Conservation (phyloP, 768 basidiomycete genomes). For the Cubamyces sp. region DNA sequence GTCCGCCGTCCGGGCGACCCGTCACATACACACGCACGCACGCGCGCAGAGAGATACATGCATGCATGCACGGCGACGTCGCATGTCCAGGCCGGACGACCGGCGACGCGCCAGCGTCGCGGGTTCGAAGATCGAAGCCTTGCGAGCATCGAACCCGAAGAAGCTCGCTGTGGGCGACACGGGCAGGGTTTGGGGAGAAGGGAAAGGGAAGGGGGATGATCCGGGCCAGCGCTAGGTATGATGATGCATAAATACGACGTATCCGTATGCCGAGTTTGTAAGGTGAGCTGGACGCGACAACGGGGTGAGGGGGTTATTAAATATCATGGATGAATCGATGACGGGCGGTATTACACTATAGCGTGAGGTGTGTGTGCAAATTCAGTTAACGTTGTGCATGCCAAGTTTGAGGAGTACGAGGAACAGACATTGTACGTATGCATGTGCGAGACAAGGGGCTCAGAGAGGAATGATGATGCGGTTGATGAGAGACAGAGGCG, state of each 20-base stretch:
- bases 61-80: conserved; percentile 4
- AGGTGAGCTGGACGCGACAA: background rate
- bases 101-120: background rate
- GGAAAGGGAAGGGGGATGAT: background rate
- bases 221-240: too few species aligned
- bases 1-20: too few species aligned
- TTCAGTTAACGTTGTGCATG: conserved; percentile 10
- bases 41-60: background rate
- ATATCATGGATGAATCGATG: conserved; percentile 5
- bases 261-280: too few species aligned
- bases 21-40: background rate
- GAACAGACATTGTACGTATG: background rate
- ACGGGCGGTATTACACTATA: conserved; percentile 1
- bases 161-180: background rate
- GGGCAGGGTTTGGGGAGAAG: background rate
- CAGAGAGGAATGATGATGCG: too few species aligned
- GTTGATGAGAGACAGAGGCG: background rate
- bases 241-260: too few species aligned
- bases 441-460: conserved; percentile 5
- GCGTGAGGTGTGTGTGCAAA: background rate
- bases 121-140: background rate
- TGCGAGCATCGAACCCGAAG: conserved; percentile 18
- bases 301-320: background rate
- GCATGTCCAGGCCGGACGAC: background rate
- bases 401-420: background rate